A percentile compares a stretch with the other conserved stretches of the same genome.
phyloP scores from a whole-genome alignment of 108 stramenopile genomes.

The Hondaea fermentalgiana region DNA sequence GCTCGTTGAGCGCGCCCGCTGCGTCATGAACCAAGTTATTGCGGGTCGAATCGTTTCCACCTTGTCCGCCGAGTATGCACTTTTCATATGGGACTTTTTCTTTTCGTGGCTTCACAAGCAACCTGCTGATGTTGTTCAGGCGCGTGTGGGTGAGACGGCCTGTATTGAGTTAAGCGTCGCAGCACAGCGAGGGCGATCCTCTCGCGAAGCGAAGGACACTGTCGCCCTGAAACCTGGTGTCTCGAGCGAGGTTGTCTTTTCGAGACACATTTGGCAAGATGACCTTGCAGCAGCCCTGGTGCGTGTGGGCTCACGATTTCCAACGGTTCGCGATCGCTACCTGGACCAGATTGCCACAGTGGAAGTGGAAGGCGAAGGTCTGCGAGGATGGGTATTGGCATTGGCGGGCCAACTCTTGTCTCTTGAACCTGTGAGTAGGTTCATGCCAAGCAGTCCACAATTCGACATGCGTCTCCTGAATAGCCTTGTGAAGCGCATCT shows the following conservation, averaged over 20 bases:
- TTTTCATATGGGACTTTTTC: slow-evolving; percentile 8
- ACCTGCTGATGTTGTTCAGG: not conserved
- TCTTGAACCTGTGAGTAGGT: not conserved
- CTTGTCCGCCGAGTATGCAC: not conserved
- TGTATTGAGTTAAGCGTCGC: not conserved
- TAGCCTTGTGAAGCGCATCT: not conserved
- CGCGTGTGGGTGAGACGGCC: not conserved
- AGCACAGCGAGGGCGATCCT: not conserved
- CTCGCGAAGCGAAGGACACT: too few species aligned
- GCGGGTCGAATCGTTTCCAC: not conserved
- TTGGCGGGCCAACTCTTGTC: not conserved
- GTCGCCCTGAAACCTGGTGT: too few species aligned
- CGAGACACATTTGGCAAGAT: not conserved
- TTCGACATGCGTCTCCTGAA: not conserved
- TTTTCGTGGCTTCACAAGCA: not conserved
- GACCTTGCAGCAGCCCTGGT: not conserved
- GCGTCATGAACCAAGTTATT: not conserved
- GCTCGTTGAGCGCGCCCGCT: not conserved
- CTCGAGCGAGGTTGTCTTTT: not conserved
- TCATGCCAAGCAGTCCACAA: not conserved
- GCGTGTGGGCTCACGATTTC: not conserved
- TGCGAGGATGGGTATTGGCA: not conserved
- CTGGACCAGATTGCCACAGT: not conserved
- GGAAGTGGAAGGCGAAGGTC: not conserved
- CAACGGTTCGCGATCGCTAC: not conserved